Evolutionary conservation across 345 rosid genomes (phyloP).

Genomic region (Brassica carinata): DNA sequence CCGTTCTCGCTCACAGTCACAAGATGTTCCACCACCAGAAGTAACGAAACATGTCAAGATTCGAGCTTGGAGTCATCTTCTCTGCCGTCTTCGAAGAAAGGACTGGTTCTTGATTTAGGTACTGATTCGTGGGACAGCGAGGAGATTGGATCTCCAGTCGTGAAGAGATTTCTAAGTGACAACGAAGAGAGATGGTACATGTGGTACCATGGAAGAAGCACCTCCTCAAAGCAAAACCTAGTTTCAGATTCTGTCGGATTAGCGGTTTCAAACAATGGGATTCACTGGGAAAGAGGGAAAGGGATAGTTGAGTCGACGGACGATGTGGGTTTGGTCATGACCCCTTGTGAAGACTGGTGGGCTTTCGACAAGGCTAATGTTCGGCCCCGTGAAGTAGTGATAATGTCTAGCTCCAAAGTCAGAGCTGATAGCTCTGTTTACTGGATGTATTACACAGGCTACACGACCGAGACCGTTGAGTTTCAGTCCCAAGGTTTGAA

Average conservation of each 20-base stretch:
- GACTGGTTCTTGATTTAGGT: conserved; percentile 67
- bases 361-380: conserved; percentile 71
- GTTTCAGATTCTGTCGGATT: conserved; percentile 61
- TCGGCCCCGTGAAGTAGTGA: conserved; percentile 66
- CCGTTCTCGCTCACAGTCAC: conserved; percentile 43
- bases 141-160: conserved; percentile 82
- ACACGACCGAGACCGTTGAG: conserved; percentile 50
- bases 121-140: conserved; percentile 63
- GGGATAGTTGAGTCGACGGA: conserved; percentile 50
- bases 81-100: conserved; percentile 38
- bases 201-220: conserved; percentile 74
- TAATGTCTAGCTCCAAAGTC: conserved; percentile 72
- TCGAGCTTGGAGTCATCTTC: conserved; percentile 21
- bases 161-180: conserved; percentile 77
- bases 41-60: conserved; percentile 37
- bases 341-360: conserved; percentile 75
- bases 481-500: conserved; percentile 28
- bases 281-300: conserved; percentile 80
- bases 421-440: conserved; percentile 68
- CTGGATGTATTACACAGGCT: conserved; percentile 85
- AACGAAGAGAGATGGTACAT: conserved; percentile 88
- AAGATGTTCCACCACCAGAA: conserved; percentile 54
- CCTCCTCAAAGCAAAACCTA: conserved; percentile 44
- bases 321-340: conserved; percentile 79
- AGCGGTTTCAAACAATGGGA: conserved; percentile 76